Evolutionary conservation across 306 rosid species (phyloP).

Genomic region (Alnus rubra): DNA sequence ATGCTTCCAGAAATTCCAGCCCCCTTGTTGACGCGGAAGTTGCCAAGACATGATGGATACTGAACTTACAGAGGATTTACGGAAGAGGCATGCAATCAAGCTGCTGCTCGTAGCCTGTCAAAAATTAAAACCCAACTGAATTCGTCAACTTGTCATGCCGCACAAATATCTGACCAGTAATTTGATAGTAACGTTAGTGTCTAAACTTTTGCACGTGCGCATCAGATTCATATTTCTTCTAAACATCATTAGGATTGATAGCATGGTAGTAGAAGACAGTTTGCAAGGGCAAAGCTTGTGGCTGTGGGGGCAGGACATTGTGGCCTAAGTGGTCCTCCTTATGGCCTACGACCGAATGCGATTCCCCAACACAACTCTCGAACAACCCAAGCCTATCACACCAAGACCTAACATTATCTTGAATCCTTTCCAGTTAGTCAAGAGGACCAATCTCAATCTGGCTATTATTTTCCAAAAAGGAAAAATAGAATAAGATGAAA

Average conservation of each 20-base stretch:
- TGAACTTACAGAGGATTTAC: not conserved
- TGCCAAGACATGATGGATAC: not conserved
- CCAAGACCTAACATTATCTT: conserved; percentile 5
- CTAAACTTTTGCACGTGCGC: not conserved
- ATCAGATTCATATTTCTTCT: not conserved
- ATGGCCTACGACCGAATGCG: not conserved
- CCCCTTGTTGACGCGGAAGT: not conserved
- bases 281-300: not conserved
- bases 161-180: not conserved
- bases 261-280: not conserved
- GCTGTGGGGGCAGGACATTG: not conserved
- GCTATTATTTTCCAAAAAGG: not conserved
- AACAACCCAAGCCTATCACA: not conserved
- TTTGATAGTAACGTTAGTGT: not conserved
- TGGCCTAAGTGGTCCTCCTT: not conserved
- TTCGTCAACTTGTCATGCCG: not conserved
- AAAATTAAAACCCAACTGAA: not conserved
- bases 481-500: not conserved
- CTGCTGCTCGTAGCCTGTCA: not conserved
- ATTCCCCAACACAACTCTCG: not conserved
- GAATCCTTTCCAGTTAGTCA: not conserved
- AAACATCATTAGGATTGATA: not conserved
- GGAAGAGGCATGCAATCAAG: not conserved
- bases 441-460: not conserved
- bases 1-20: not conserved